Percentiles rank a stretch among this genome's conserved stretches.
Evolutionary conservation across 306 rosid species (phyloP).

Genomic region (Crataegus laevigata): DNA sequence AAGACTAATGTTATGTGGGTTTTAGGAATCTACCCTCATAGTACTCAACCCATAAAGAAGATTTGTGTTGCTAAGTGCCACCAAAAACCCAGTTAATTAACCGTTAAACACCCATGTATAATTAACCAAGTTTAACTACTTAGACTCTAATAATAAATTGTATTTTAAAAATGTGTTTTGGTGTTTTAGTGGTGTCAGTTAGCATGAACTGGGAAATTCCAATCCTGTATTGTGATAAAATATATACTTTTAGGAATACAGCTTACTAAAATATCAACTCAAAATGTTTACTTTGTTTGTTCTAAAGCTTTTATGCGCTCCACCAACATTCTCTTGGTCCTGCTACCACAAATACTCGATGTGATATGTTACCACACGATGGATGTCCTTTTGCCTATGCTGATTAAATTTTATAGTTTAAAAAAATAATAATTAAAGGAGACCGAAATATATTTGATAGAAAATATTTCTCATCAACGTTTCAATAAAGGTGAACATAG

Average conservation of each 20-base stretch:
- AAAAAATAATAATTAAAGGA: not conserved
- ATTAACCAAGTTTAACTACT: not conserved
- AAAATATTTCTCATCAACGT: not conserved
- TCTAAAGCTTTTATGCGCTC: not conserved
- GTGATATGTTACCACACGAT: not conserved
- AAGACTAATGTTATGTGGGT: not conserved
- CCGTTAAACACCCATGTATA: not conserved
- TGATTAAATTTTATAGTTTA: not conserved
- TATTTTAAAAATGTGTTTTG: not conserved
- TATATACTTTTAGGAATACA: not conserved
- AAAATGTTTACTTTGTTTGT: not conserved
- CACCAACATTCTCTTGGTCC: not conserved
- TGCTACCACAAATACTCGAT: not conserved
- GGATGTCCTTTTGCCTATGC: not conserved
- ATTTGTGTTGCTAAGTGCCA: not conserved
- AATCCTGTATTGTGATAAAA: not conserved
- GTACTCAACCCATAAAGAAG: not conserved
- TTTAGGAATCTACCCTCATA: not conserved
- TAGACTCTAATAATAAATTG: not conserved
- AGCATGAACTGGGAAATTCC: not conserved
- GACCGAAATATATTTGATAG: not conserved
- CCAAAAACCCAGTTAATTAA: not conserved
- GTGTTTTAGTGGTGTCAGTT: slow-evolving; percentile 3
- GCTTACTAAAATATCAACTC: not conserved
- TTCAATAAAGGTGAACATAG: not conserved